A percentile compares a stretch with the other conserved stretches of the same genome.
phyloP scores from a whole-genome alignment of 208 protist species.

The Wallacemonas sp. region DNA sequence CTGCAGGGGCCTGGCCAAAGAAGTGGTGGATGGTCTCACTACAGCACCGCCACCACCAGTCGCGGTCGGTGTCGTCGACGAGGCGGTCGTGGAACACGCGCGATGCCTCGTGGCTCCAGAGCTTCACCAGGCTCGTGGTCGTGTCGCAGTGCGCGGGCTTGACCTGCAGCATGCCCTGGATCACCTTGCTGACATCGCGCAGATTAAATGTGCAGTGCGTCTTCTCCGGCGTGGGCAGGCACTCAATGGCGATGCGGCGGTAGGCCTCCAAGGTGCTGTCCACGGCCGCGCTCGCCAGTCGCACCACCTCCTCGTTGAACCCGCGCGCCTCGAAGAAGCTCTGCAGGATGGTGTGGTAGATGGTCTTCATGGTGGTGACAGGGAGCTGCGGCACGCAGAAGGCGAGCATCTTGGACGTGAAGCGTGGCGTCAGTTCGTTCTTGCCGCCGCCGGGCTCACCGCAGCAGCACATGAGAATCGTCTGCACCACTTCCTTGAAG shows the following conservation, averaged over 20 bases:
- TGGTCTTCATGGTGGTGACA: conserved; percentile 78
- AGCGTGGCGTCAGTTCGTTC: conserved; percentile 92
- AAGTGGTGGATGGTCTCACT: conserved; percentile 49
- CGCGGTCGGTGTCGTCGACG: conserved; percentile 89
- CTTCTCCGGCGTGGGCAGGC: conserved; percentile 97
- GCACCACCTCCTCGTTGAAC: conserved; percentile 42
- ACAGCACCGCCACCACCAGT: conserved; percentile 90
- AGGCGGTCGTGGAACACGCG: conserved; percentile 97
- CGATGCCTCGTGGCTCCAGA: conserved; percentile 95
- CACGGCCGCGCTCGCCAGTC: conserved; percentile 71
- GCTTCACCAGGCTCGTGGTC: conserved; percentile 59
- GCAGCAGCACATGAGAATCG: conserved; percentile 89
- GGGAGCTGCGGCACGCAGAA: conserved; percentile 93
- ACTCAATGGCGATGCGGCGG: conserved; percentile 87
- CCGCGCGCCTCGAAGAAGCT: conserved; percentile 69
- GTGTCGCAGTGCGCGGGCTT: conserved; percentile 66
- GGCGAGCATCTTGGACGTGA: conserved; percentile 89
- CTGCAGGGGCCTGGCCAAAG: not conserved
- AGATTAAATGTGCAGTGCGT: conserved; percentile 99
- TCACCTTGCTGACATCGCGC: conserved; percentile 96
- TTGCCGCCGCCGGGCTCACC: conserved; percentile 95
- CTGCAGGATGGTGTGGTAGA: conserved; percentile 95
- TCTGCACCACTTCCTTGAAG: conserved; percentile 92
- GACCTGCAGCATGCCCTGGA: conserved; percentile 95
- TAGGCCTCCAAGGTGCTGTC: conserved; percentile 94